Base-by-base conservation (phyloP, 2,329 filamentous ascomycete genomes). In the Sarocladium kiliense region DNA sequence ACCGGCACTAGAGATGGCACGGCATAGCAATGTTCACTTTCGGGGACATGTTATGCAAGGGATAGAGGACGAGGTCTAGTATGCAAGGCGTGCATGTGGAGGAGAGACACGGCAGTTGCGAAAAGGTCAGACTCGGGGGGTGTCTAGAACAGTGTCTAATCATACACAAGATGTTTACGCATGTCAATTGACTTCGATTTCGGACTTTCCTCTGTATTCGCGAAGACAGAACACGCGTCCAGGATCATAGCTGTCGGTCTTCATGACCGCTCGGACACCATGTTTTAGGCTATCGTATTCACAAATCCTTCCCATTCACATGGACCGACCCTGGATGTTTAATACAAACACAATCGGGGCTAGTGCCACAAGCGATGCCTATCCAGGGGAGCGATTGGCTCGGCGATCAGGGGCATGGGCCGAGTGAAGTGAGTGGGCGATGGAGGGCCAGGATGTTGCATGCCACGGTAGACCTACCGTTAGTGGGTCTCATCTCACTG, bases 81-180 rank as follows among this genome's bases (percentile, higher is more conserved):
- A 45, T 18, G 25, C 23, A 49, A 49, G 44, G 23, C 26, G 44
- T 32, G n/a, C 36, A 16, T 36, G 23, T 42, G 37, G 53, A 44
- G 25, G 37, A 32, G 25, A 54, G 53, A 42, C 53, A 54, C 36
- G 53, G 53, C 36, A 45, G 34, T 44, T 42, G 53, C n/a, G 37
- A 11, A 25, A 27, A 30, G 53, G 30, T 34, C 12, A 23, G 21
- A n/a, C 18, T 51, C 47, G 25, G 47, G 41, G 14, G 25, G 3
- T 51, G 47, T 51, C 47, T 51, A 18, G 47, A 18, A 51, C 47
- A 51, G 47, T 51, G 47, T 51, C 47, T 51, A 36, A 51, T 51
- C 27, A 51, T 36, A 19, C 27, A 51, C 23, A 25, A 25, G 6
- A 10, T 44, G 7, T 16, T 30, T 23, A 5, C 9, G 19, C 39